Evolutionary conservation across 257 asterid species (phyloP), one percentile per base, ranked within the genome.

Genomic region (Solanum chiquidenum): DNA sequence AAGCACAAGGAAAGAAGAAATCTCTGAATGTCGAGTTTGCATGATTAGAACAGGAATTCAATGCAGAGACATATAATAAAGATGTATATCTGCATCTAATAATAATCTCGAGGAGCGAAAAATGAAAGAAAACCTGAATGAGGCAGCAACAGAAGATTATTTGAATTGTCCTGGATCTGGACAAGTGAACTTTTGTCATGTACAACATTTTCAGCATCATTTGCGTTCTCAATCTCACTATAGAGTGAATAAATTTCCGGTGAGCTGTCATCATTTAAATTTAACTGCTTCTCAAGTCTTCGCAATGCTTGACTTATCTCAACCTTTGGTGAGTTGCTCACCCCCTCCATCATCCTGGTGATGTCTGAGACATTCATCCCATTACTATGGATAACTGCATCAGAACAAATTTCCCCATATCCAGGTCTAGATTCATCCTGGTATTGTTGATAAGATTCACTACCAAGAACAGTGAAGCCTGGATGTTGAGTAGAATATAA

Each of bases 261-360:
- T 82, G 91, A 16, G 87, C 91, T 90, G 62, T 93, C 96, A 85
- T 95, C 98, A 86, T 97, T 92, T 88, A 97, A 91, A 94, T 98
- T 95, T 88, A 97, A 88, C 75, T 95, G 96, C 84, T 95, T 95
- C 93, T 95, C 91, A 88, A 95, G 89, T 87, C 87, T 91, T 88
- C 86, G 93, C 89, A 97, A 86, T 31, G 98, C 98, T 90, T 85
- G 91, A 91, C 91, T 91, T 25, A 96, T 90, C 84, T 89, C 92
- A 23, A 89, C 91, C 88, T 29, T 89, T 35, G 98, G 89, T 88
- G 95, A 89, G 88, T 92, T 89, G 68, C 85, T 89, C 87, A 69
- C 91, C 89, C 91, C 96, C 60, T 90, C 91, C 87, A 86, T 84
- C 88, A 91, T 92, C 88, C 76, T 93, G 82, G 77, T 72, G 27